Evolutionary conservation across 371 early-diverging fungal genomes (phyloP), one percentile per base, ranked within the genome.

Genomic region (Modicella reniformis): DNA sequence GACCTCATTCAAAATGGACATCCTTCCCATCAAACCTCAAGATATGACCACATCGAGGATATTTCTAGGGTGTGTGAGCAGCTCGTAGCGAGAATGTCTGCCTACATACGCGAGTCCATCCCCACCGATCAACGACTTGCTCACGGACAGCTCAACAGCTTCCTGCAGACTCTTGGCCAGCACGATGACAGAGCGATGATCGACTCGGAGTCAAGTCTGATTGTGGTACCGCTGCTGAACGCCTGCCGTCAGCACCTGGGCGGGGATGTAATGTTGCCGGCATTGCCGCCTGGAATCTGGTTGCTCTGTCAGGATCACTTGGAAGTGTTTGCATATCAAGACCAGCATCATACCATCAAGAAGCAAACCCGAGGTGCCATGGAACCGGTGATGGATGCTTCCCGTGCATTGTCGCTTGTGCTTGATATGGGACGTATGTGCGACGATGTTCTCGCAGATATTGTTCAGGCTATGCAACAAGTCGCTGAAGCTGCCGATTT

Each of bases 391-490:
- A 23, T 32, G 17, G 5, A 47, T 28, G 8, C 50, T 51, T 33
- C 33, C 23, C n/a, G 28, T 23, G 60, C 60, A 7, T 21, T 67
- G 17, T 28, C 63, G 17, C 23, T 53, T 17, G 32, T 56, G 0
- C 48, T 76, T 41, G 56, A 47, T 25, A 19, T 65, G 44, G 68
- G 58, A 4, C 72, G 77, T n/a, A 58, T 72, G 69, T 65, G 65
- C 34, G 77, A 72, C 32, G 62, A 64, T 1, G 50, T 57, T 8
- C 34, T 76, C 3, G 17, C 40, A 21, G 77, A 76, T 25, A 48
- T 76, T 30, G n/a, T 28, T 13, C 65, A 72, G 29, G 68, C 65
- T 0, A n/a, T 63, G 5, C 13, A 28, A 3, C 25, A 40, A 25
- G 41, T 40, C 8, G 26, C 47, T 5, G 37, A 40, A n/a, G n/a